Base-by-base conservation (phyloP, 805 yeast species). In the Pichia phayaonensis region DNA sequence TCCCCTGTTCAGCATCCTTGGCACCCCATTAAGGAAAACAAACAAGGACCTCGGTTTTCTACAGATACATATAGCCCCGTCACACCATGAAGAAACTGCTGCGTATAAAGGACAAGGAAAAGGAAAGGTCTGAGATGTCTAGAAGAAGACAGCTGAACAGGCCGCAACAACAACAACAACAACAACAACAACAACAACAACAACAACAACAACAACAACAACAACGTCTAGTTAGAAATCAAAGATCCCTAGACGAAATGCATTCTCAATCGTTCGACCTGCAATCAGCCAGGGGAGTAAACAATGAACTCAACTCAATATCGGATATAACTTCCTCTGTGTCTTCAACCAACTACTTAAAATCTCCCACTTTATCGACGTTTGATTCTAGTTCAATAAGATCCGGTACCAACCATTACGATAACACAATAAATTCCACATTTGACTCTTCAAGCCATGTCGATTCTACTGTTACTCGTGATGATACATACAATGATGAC, bases 21-120 rank as follows among this genome's bases (percentile, higher is more conserved):
- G 34, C n/a, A 13, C 5, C 2, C 29, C n/a, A n/a, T n/a, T n/a
- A n/a, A n/a, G 27, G 8, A 24, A 24, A 5, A 24, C 27, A 24
- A 24, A 8, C 27, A 6, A 24, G 8, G 8, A 24, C n/a, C n/a
- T n/a, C n/a, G 27, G 27, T 5, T 29, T 12, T 8, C 13, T 7
- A 29, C 34, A 29, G 34, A 6, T 12, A 13, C 8, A 26, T 5
- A 6, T 10, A 26, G 3, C 8, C 12, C 8, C 27, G 11, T 3
- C 34, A 13, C n/a, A 29, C n/a, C 3, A 48, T 48, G 51, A 48
- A 48, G 34, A 48, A 48, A 31, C 41, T 48, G 8, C 20, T 48
- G 18, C 41, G 47, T 15, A 11, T 48, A 8, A 48, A 44, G 27
- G 51, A 48, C 11, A 48, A 26, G 24, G 45, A 42, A 2, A 47